Evolutionary conservation across 192 early-diverging fungal genomes (phyloP).

Genomic region (Coemansia guatemalensis): DNA sequence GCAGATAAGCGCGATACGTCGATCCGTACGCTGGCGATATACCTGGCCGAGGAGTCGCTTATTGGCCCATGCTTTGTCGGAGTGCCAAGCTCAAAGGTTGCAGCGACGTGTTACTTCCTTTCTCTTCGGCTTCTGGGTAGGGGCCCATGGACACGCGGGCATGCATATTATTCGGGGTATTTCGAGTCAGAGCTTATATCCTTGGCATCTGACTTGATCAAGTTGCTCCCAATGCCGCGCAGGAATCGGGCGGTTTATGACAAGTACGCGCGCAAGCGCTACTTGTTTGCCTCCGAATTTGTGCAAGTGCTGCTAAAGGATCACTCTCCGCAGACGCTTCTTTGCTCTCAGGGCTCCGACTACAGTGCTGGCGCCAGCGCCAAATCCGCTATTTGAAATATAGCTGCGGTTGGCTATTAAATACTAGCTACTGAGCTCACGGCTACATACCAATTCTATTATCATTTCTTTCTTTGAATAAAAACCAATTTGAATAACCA

Average conservation of each 20-base stretch:
- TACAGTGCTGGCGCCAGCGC: too few relatives aligned
- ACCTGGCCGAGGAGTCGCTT: slow-evolving; percentile 58
- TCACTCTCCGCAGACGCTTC: too few relatives aligned
- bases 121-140: slow-evolving; percentile 45
- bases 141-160: slow-evolving; percentile 54
- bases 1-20: slow-evolving; percentile 59
- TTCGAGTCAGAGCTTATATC: slow-evolving; percentile 57
- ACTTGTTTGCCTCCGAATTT: slow-evolving; percentile 40
- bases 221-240: slow-evolving; percentile 50
- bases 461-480: too few relatives aligned
- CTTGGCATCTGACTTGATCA: slow-evolving; percentile 50
- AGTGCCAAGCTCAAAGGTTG: slow-evolving; percentile 49
- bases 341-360: too few relatives aligned
- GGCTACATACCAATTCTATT: too few relatives aligned
- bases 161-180: slow-evolving; percentile 71
- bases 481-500: too few relatives aligned
- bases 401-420: too few relatives aligned
- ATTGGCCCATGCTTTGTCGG: slow-evolving; percentile 58
- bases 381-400: too few relatives aligned
- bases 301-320: slow-evolving; percentile 44
- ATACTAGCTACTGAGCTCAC: too few relatives aligned
- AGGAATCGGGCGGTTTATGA: slow-evolving; percentile 38
- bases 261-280: slow-evolving; percentile 49
- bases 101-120: slow-evolving; percentile 49
- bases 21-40: slow-evolving; percentile 59